Evolutionary conservation across 148 eudicot genomes (phyloP).

Genomic region (Rhododendron henanense): DNA sequence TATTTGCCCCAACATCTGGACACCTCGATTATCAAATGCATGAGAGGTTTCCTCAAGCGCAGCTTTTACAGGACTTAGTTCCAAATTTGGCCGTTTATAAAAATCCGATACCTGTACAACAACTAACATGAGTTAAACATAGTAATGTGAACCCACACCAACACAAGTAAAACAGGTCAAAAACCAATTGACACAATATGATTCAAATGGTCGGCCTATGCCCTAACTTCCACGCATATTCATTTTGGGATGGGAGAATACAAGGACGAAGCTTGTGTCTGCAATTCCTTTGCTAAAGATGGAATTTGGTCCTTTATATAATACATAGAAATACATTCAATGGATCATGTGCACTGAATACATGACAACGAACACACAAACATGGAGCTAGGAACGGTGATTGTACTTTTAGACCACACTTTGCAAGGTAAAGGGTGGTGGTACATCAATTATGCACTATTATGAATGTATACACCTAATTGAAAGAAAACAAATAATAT

Average conservation of each 20-base stretch:
- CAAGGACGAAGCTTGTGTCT: neutral
- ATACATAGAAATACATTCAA: neutral
- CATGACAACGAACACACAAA: neutral
- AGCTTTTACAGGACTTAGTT: slow-evolving; percentile 69
- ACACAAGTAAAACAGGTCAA: neutral
- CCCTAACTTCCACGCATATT: neutral
- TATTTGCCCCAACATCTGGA: slow-evolving; percentile 94
- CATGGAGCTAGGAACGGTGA: neutral
- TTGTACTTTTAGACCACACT: neutral
- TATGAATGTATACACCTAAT: neutral
- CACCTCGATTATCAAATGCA: slow-evolving; percentile 46
- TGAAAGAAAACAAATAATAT: neutral
- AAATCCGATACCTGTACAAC: slow-evolving; percentile 73
- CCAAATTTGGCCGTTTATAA: slow-evolving; percentile 73
- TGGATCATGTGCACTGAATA: neutral
- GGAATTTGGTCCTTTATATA: neutral
- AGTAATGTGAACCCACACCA: neutral
- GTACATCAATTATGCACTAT: neutral
- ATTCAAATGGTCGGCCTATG: neutral
- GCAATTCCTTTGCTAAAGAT: neutral
- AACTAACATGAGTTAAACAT: slow-evolving; percentile 3
- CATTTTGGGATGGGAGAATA: neutral
- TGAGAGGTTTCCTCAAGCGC: slow-evolving; percentile 57
- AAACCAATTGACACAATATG: neutral
- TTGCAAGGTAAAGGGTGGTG: neutral